phyloP scores from a whole-genome alignment of 169 alveolate species.

The Eimeria sp. region DNA sequence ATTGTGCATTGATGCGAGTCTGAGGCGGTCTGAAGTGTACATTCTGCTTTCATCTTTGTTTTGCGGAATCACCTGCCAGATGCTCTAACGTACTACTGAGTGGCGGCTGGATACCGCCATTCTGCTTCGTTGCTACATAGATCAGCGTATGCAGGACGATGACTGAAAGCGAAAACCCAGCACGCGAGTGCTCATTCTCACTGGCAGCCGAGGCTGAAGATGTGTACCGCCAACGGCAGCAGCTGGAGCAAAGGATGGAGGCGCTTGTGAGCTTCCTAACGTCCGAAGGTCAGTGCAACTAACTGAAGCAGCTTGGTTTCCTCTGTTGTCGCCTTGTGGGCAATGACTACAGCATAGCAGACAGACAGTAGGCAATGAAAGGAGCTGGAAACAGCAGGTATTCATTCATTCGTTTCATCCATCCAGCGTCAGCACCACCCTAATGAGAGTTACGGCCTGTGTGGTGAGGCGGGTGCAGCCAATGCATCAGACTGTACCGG shows the following conservation, averaged over 20 bases:
- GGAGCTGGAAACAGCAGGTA: background rate
- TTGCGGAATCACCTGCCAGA: background rate
- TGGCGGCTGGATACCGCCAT: background rate
- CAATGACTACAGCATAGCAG: background rate
- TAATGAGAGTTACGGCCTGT: background rate
- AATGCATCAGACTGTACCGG: background rate
- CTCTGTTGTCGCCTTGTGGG: background rate
- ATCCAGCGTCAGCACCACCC: background rate
- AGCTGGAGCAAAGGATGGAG: conserved; percentile 23
- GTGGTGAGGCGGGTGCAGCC: background rate
- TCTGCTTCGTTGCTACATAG: background rate
- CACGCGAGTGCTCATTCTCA: background rate
- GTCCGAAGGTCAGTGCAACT: background rate
- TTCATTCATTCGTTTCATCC: no score
- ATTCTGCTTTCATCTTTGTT: background rate
- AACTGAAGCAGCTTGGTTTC: background rate
- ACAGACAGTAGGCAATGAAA: background rate
- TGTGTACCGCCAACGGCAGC: conserved; percentile 38
- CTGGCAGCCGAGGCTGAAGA: conserved; percentile 28
- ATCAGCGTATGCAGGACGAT: background rate
- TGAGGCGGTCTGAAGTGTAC: background rate
- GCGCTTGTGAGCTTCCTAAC: conserved; percentile 42
- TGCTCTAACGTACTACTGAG: background rate
- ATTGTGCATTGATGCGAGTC: background rate
- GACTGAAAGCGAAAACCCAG: background rate